Evolutionary conservation across 495 filamentous ascomycete species (phyloP).

Genomic region (Penicillium longicatenatum): DNA sequence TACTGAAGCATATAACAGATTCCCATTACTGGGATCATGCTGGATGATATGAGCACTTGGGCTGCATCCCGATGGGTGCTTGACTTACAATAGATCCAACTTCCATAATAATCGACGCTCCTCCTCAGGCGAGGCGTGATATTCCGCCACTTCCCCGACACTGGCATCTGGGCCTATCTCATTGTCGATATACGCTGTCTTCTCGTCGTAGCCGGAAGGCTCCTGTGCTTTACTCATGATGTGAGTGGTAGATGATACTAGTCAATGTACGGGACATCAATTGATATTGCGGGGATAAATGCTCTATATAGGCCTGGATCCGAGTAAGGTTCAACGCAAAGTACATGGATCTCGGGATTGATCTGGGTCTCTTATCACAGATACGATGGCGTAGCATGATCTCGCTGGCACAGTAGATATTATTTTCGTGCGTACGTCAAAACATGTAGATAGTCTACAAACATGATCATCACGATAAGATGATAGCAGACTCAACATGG

Average conservation of each 20-base stretch:
- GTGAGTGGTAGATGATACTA: background rate
- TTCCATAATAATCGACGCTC: conserved; percentile 28
- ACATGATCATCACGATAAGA: background rate
- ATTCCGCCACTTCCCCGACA: conserved; percentile 34
- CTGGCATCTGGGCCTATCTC: conserved; percentile 28
- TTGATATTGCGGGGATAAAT: background rate
- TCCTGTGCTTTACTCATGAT: background rate
- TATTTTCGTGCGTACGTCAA: too few relatives aligned
- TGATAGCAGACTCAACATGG: too few relatives aligned
- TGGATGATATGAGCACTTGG: conserved; percentile 1
- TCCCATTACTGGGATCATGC: conserved; percentile 52
- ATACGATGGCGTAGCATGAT: too few relatives aligned
- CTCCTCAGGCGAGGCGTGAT: conserved; percentile 32
- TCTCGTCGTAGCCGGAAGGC: background rate
- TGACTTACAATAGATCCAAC: conserved; percentile 34
- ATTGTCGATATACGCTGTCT: background rate
- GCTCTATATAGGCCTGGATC: background rate
- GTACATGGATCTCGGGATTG: too few relatives aligned
- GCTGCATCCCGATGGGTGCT: background rate
- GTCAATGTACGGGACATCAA: too few relatives aligned
- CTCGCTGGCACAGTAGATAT: too few relatives aligned
- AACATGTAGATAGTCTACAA: background rate
- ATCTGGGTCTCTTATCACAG: too few relatives aligned
- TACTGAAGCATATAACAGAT: conserved; percentile 53
- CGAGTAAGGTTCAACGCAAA: too few relatives aligned